Percentiles rank a stretch among this genome's conserved stretches.
Conservation (phyloP, 768 basidiomycete species). For the Exidia glandulosa region DNA sequence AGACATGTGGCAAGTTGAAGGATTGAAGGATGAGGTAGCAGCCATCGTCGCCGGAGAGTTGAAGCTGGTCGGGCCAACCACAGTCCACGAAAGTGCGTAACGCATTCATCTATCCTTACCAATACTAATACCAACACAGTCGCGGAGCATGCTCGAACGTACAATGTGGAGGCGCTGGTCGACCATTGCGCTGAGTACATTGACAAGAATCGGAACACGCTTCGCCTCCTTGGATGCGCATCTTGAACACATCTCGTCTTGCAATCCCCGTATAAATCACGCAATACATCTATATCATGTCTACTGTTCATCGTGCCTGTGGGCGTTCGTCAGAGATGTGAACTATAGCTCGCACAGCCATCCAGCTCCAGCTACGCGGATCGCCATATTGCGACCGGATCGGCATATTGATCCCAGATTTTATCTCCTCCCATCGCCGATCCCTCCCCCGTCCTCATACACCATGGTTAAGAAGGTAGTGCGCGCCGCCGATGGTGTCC, state of each 20-base stretch:
- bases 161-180: background rate
- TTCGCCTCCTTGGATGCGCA: background rate
- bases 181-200: background rate
- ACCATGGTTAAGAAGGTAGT: constrained; percentile 18
- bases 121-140: background rate
- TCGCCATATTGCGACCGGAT: too few species aligned
- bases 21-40: background rate
- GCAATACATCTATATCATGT: too few species aligned
- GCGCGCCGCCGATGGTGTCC: constrained; percentile 20
- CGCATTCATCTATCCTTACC: background rate
- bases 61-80: background rate
- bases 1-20: background rate
- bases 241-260: background rate
- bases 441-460: background rate
- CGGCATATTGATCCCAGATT: background rate
- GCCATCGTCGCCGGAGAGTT: background rate
- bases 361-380: too few species aligned
- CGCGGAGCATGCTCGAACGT: background rate
- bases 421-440: background rate
- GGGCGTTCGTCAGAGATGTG: too few species aligned
- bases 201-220: background rate
- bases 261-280: background rate
- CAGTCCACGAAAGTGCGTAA: background rate
- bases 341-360: too few species aligned
- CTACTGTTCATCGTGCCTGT: too few species aligned